Evolutionary conservation across 2,329 filamentous ascomycete genomes (phyloP).

Genomic region (Alternaria infectoria): DNA sequence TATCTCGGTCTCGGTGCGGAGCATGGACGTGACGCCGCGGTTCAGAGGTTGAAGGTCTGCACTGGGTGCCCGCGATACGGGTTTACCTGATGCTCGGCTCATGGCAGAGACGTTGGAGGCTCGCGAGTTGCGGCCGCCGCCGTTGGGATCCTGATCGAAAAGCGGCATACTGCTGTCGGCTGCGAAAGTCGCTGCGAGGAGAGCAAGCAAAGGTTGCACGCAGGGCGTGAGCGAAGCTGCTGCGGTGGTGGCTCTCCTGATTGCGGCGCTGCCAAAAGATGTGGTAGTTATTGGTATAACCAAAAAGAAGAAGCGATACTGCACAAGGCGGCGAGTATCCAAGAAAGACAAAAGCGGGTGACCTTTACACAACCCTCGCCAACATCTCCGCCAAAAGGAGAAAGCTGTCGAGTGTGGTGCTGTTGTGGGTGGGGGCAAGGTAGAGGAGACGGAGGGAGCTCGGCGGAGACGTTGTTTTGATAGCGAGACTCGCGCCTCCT

Average conservation of each 20-base stretch:
- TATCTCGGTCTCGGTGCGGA: constrained; percentile 57
- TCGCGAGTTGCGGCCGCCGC: constrained; percentile 56
- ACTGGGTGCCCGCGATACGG: constrained; percentile 30
- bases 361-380: constrained; percentile 18
- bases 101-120: constrained; percentile 54
- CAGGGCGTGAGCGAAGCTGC: background rate
- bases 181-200: background rate
- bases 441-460: constrained; percentile 6
- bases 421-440: constrained; percentile 13
- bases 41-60: constrained; percentile 37
- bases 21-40: constrained; percentile 57
- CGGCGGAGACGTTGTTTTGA: constrained; percentile 15
- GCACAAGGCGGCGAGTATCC: constrained; percentile 24
- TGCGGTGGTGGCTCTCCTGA: constrained; percentile 2
- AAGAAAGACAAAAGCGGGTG: constrained; percentile 25
- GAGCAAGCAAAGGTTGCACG: background rate
- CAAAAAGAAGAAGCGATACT: constrained; percentile 26
- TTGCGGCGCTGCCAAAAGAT: constrained; percentile 21
- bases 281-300: constrained; percentile 22
- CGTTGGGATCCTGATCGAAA: constrained; percentile 52
- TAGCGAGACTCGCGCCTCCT: constrained; percentile 9
- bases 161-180: constrained; percentile 49
- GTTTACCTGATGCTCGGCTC: constrained; percentile 43
- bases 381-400: constrained; percentile 21
- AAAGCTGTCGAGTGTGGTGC: constrained; percentile 21